Conservation (phyloP, 2,329 filamentous ascomycete genomes). For the Raffaelea arxii region DNA sequence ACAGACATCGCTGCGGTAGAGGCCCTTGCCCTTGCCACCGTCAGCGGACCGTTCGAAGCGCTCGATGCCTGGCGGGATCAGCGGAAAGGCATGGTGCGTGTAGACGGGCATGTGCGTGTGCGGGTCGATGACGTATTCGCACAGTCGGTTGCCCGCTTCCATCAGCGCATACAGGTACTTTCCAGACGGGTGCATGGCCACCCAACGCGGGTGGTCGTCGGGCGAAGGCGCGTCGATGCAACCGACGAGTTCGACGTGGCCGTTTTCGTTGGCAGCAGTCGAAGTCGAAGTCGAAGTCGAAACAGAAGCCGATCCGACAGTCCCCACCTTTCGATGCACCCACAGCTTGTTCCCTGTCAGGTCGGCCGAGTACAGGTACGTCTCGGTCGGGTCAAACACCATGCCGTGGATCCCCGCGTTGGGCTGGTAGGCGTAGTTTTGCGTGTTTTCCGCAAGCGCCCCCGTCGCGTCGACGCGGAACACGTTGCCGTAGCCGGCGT, state of each 20-base stretch:
- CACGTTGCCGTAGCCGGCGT: slow-evolving; percentile 74
- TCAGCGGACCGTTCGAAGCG: slow-evolving; percentile 27
- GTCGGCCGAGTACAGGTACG: slow-evolving; percentile 71
- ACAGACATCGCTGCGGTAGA: slow-evolving; percentile 83
- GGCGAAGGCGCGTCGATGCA: slow-evolving; percentile 60
- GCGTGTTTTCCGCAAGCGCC: slow-evolving; percentile 52
- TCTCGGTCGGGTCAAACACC: slow-evolving; percentile 67
- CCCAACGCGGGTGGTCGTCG: slow-evolving; percentile 78
- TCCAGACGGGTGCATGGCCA: slow-evolving; percentile 70
- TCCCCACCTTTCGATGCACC: slow-evolving; percentile 60
- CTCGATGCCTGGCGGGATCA: slow-evolving; percentile 65
- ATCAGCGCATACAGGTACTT: slow-evolving; percentile 78
- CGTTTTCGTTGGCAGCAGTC: slow-evolving; percentile 36
- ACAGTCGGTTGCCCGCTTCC: slow-evolving; percentile 80
- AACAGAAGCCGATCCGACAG: slow-evolving; percentile 14
- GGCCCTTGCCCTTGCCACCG: slow-evolving; percentile 38
- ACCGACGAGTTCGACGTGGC: slow-evolving; percentile 59
- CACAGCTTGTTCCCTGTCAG: slow-evolving; percentile 72
- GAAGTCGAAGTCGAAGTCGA: too few relatives aligned
- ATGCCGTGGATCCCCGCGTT: slow-evolving; percentile 70
- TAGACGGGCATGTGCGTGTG: slow-evolving; percentile 65
- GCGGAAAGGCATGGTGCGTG: slow-evolving; percentile 64
- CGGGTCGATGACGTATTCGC: slow-evolving; percentile 71
- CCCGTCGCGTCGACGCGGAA: slow-evolving; percentile 52
- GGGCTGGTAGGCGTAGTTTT: slow-evolving; percentile 63